Evolutionary conservation across 2,329 filamentous ascomycete species (phyloP), one percentile per base, ranked within the genome.

Genomic region (Epichloe gansuensis): DNA sequence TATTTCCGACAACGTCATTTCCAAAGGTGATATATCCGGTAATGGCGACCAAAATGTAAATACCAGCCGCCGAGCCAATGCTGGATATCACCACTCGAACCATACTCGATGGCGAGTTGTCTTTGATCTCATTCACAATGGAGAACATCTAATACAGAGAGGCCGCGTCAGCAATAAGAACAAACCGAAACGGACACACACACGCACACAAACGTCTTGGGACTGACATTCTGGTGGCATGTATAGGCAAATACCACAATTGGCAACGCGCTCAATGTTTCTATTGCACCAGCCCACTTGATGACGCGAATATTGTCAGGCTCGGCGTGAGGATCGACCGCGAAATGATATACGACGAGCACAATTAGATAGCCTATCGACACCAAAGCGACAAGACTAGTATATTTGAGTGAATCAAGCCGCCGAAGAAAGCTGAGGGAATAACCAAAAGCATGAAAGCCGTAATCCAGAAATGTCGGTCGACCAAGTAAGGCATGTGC

Each of bases 161-260:
- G n/a, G 39, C 31, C 4, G 28, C 55, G 72, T 68, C 52, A 61
- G 50, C 53, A 28, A 37, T n/a, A 41, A n/a, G 2, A 8, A 37
- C 7, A 42, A 34, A 4, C 28, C 38, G n/a, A 17, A 25, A 35
- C 12, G 23, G 17, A 23, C 3, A 21, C 13, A 1, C 13, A 13
- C 23, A 6, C 43, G 9, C 28, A 3, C 37, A 17, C 13, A 28
- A 12, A 5, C 4, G 21, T 35, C 64, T 81, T 3, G 12, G 5
- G 3, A 51, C 54, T 59, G 72, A 93, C 88, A 66, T 98, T 98
- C 64, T 98, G 93, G 69, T 98, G 93, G 67, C 93, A 98, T 1
- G 93, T 98, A 67, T 97, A 98, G n/a, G 91, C 93, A 74, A 98
- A 98, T 2, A 98, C 88, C 53, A 97, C 91, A 51, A 98, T 90